Percentiles rank a stretch among this genome's conserved stretches.
These are phyloP conservation scores for Trichosporon coremiiforme DNA, from an alignment of 1,284 basidiomycete genomes.

Conservation along the genomic window DNA sequence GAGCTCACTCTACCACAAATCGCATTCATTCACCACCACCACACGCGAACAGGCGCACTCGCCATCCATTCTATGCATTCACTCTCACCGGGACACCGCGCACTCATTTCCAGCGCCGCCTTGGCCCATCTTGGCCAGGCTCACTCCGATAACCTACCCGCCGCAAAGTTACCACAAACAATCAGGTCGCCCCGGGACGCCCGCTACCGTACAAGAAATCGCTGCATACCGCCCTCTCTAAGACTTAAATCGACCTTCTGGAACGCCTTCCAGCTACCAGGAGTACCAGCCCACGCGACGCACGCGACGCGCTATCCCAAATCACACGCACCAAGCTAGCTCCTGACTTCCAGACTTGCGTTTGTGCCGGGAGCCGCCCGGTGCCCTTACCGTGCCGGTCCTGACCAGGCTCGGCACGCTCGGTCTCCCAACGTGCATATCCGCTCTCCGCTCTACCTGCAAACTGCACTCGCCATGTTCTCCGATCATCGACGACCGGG, in stretches of 20 bases:
- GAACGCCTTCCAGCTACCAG: neutral
- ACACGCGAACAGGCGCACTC: neutral
- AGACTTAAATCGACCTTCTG: neutral
- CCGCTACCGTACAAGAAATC: neutral
- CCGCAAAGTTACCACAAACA: neutral
- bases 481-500: conserved; percentile 39
- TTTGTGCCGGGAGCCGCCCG: neutral
- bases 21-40: neutral
- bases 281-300: neutral
- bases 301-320: neutral
- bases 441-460: neutral
- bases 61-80: neutral
- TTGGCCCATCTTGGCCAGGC: neutral
- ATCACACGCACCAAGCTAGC: neutral
- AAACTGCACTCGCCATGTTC: neutral
- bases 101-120: neutral
- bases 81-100: neutral
- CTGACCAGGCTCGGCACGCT: neutral
- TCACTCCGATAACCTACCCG: neutral
- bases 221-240: neutral
- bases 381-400: neutral
- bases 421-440: conserved; percentile 13
- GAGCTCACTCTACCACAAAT: neutral
- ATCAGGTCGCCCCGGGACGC: neutral
- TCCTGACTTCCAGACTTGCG: conserved; percentile 1